Percentiles rank a stretch among this genome's conserved stretches.
phyloP scores from a whole-genome alignment of 192 early-diverging fungal genomes.

The Coemansia sp. region DNA sequence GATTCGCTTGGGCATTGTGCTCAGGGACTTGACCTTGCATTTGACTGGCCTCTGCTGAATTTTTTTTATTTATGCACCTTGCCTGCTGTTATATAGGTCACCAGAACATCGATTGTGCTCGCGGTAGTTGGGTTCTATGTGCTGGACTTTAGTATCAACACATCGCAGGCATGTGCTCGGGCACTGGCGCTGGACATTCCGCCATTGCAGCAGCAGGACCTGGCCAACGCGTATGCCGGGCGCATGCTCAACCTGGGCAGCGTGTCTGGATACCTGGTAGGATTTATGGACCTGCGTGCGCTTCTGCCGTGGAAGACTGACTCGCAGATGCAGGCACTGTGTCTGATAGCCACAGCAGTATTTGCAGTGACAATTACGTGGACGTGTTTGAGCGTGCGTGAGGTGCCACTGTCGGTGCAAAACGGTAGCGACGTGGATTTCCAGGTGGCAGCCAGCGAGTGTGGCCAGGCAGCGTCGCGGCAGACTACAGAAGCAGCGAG shows the following conservation, averaged over 20 bases:
- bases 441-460: conserved; percentile 6
- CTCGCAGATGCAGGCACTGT: conserved; percentile 81
- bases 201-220: conserved; percentile 77
- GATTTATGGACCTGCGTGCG: conserved; percentile 72
- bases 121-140: conserved; percentile 88
- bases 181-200: conserved; percentile 85
- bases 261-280: conserved; percentile 83
- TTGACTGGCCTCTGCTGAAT: neutral
- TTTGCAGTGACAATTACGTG: conserved; percentile 61
- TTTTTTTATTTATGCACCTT: conserved; percentile 5
- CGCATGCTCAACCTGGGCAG: conserved; percentile 88
- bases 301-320: conserved; percentile 65
- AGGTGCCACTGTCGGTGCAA: conserved; percentile 34
- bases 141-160: conserved; percentile 92
- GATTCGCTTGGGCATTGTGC: neutral
- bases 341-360: conserved; percentile 69
- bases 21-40: neutral
- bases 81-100: conserved; percentile 28
- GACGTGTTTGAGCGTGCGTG: conserved; percentile 67
- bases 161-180: conserved; percentile 79
- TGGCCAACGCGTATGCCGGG: conserved; percentile 79
- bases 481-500: neutral
- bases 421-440: neutral
- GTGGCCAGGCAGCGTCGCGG: conserved; percentile 6
- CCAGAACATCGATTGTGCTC: conserved; percentile 58